Evolutionary conservation across 2,329 filamentous ascomycete species (phyloP), one percentile per base, ranked within the genome.

Genomic region (Fusarium bulbicola): DNA sequence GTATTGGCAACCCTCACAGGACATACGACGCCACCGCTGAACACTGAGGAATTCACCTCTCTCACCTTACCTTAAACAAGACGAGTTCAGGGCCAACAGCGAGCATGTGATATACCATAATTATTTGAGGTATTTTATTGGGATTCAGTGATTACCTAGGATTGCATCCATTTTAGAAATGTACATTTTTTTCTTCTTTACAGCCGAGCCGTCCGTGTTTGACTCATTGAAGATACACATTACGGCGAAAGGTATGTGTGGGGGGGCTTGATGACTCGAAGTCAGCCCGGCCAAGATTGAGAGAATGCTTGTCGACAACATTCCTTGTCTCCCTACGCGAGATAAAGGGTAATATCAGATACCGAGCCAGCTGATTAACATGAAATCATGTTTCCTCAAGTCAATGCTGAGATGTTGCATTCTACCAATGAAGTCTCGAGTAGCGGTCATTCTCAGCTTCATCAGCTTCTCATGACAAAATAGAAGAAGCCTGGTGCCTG

Each of bases 1-100:
- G 86, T 49, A 87, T 86, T 43, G 86, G 86, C 26, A 85, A 84
- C 71, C 83, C 84, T 30, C 79, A 81, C 67, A 81, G 78, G 68
- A 82, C 79, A 63, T 86, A 86, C 69, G 79, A 81, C 68, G 77
- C 82, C 52, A 73, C 63, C 72, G 70, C 63, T 72, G 66, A 79
- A 52, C 36, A 69, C 50, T 66, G 58, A 63, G 46, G 46, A 45
- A 59, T 59, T 53, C 32, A 12, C 36, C 46, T 59, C 28, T 30
- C 39, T 56, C 42, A n/a, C 36, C 30, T 66, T 42, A 32, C 26
- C 26, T 62, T 59, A 50, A 68, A 63, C 56, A 63, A 63, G 64
- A 59, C 30, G 39, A 56, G 52, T 59, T 49, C 30, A 56, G 54
- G 39, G 49, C 63, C 43, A 61, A 66, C 54, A 74, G 72, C 72